Evolutionary conservation across 257 asterid genomes (phyloP), one percentile per base, ranked within the genome.

Genomic region (Lycium ferocissimum): DNA sequence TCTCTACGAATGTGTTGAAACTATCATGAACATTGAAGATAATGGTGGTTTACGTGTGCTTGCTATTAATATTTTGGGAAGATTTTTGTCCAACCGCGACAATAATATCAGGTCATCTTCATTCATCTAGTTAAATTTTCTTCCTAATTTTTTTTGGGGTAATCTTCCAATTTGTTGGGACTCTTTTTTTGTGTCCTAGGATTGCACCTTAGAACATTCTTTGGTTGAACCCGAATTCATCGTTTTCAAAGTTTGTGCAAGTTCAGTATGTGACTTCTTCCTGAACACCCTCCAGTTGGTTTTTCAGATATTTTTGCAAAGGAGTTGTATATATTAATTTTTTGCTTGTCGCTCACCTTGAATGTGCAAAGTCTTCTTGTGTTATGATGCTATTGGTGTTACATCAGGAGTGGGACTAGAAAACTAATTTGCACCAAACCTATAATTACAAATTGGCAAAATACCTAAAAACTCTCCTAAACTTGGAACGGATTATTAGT

Each of bases 1-100:
- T 87, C 98, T 95, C 72, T 97, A 97, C 69, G 97, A 95, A 90
- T 97, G 99, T 90, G 99, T 97, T 88, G 96, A 93, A 88, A 89
- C 98, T 43, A 97, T 95, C 87, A 91, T 97, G 98, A 89, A 90
- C 86, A 88, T 97, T 88, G 99, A 97, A 91, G 98, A 95, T 85
- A 95, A 93, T 92, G 94, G 99, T 87, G 99, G 99, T 45, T 91
- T 95, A 83, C 90, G 98, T 85, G 98, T 95, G 56, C 98, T 97
- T 84, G 99, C 98, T 76, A 94, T 97, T 88, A 97, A 97, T 91
- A 97, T 97, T 85, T 87, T 97, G 94, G 99, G 99, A 85, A 95
- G 96, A 88, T 97, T 97, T 91, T 91, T 97, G 95, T 97, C 99
- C 86, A 94, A 97, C 88, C 98, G 98, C 66, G 99, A 97, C 89